Conservation (phyloP, 495 filamentous ascomycete species). For the Niebla homalea region DNA sequence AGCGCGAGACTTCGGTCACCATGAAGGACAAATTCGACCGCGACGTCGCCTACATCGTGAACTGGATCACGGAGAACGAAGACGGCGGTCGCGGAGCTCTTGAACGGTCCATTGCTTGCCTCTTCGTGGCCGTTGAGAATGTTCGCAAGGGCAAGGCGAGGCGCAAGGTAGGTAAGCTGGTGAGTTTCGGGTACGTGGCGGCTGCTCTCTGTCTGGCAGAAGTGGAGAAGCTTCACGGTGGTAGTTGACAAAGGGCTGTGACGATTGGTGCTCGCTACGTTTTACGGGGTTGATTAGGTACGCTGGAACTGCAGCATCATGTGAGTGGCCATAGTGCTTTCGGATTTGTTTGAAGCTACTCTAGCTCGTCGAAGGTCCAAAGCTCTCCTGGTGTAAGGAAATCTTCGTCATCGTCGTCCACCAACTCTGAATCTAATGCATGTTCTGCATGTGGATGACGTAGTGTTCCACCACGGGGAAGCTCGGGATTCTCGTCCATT, state of each 20-base stretch:
- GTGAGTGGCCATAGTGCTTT: no score
- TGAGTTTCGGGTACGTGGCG: conserved; percentile 36
- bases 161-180: conserved; percentile 20
- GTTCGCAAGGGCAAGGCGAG: conserved; percentile 5
- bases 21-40: conserved; percentile 51
- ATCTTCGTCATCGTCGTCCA: no score
- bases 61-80: conserved; percentile 30
- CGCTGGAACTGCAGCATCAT: no score
- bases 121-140: conserved; percentile 26
- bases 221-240: conserved; percentile 22
- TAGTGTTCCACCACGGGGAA: no score
- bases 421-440: no score
- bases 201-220: conserved; percentile 32
- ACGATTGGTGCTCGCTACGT: background rate
- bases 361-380: no score
- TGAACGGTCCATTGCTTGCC: conserved; percentile 36
- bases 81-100: conserved; percentile 26
- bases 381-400: no score
- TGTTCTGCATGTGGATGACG: no score
- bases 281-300: no score
- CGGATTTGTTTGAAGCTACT: no score
- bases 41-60: conserved; percentile 28
- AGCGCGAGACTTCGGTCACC: conserved; percentile 46
- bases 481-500: no score
- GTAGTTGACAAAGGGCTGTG: background rate